These are phyloP conservation scores for Monosporascus sp. DNA, from an alignment of 2,329 filamentous ascomycete genomes.

Conservation along the genomic window DNA sequence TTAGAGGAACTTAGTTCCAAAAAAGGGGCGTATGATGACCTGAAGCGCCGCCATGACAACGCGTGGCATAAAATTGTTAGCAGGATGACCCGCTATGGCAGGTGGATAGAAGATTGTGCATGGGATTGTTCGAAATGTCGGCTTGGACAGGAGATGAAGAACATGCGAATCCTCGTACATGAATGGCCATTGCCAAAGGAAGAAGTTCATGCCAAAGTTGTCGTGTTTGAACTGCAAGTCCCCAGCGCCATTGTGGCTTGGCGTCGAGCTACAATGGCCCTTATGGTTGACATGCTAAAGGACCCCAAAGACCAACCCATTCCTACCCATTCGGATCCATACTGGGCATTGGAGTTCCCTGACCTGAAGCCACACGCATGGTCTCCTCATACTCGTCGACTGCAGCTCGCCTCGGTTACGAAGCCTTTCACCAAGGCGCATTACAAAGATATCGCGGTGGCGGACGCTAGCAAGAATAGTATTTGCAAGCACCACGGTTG, in stretches of 20 bases:
- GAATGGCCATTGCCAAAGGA: conserved; percentile 1
- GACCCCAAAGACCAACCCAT: background rate
- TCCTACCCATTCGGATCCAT: too few relatives aligned
- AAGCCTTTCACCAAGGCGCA: conserved; percentile 2
- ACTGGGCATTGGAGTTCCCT: background rate
- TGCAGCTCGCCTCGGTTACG: background rate
- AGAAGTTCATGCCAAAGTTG: background rate
- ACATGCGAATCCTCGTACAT: conserved; percentile 1
- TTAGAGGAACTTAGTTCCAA: background rate
- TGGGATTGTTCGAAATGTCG: background rate
- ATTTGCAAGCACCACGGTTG: conserved; percentile 1
- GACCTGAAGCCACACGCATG: background rate
- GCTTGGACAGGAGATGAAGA: background rate
- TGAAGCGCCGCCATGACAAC: background rate
- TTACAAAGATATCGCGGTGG: background rate
- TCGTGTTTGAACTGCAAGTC: conserved; percentile 5
- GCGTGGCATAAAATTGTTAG: background rate
- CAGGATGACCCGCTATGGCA: background rate
- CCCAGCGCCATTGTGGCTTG: background rate
- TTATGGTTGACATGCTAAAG: background rate
- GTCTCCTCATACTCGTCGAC: background rate
- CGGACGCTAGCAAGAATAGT: background rate
- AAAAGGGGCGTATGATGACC: background rate
- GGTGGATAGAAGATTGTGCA: background rate
- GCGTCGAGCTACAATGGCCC: conserved; percentile 1